Evolutionary conservation across 2,329 filamentous ascomycete genomes (phyloP), one percentile per base, ranked within the genome.

Genomic region (Botrytis fabae): DNA sequence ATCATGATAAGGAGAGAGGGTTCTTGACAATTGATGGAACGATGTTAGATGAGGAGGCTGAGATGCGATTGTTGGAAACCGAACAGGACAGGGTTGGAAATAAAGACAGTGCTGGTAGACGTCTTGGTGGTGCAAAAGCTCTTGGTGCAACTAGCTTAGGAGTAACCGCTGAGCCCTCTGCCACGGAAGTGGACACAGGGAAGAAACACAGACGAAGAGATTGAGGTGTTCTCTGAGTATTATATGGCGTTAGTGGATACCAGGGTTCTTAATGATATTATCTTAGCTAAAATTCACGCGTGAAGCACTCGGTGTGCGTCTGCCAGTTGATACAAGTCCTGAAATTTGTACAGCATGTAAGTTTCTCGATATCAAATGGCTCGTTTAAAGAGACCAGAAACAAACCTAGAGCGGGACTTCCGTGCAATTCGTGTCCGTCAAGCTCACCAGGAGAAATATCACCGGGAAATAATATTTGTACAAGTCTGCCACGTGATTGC

Each of bases 1-100:
- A 91, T 42, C 87, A 90, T 64, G 93, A 92, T 76, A 89, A 90
- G 70, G 89, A 91, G 77, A 91, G 91, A 74, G 93, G 92, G 18
- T 96, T 95, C 80, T 83, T 97, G 74, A 94, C 92, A 77, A 91
- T 98, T 75, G 92, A 96, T 81, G 95, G 95, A 40, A 97, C 93
- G n/a, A 91, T 97, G 87, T 83, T 97, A 68, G 85, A 87, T 64
- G 87, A 87, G 61, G 87, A 89, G 32, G 91, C 90, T 38, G 94
- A 97, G 82, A 84, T 83, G 76, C 83, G 84, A 40, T 83, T 92
- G 44, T 83, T 88, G 64, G 84, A 85, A 14, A 84, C 88, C 74
- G 89, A 91, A 80, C 83, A 82, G 77, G 81, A 84, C 72, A 80
- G 82, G 76, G 79, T 80, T 76, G 51, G 74, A 76, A 77, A 80